Evolutionary conservation across 352 stramenopile genomes (phyloP).

Genomic region (Elongisporangium undulatum): DNA sequence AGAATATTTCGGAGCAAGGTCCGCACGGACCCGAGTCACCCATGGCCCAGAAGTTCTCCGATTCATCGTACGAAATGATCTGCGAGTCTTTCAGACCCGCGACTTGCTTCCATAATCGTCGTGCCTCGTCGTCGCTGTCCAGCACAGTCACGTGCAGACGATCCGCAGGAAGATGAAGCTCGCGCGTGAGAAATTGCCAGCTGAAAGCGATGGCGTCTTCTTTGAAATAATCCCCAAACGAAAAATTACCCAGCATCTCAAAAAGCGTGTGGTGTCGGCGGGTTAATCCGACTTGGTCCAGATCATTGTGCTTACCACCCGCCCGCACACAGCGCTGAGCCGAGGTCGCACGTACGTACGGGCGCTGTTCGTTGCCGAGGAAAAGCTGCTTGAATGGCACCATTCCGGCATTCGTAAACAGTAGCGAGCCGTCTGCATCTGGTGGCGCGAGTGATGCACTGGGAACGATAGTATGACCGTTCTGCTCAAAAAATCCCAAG

Average conservation of each 20-base stretch:
- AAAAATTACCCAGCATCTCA: constrained; percentile 99
- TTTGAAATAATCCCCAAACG: constrained; percentile 98
- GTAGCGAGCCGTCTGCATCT: constrained; percentile 89
- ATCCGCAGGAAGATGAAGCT: constrained; percentile 57
- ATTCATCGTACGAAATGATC: constrained; percentile 68
- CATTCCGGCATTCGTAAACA: constrained; percentile 98
- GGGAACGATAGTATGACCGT: constrained; percentile 56
- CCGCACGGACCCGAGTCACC: constrained; percentile 92
- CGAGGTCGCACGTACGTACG: constrained; percentile 89
- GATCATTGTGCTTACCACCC: constrained; percentile 98
- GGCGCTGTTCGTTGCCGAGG: constrained; percentile 71
- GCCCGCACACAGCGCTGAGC: constrained; percentile 97
- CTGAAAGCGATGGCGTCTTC: constrained; percentile 93
- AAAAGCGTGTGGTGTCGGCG: constrained; percentile 98
- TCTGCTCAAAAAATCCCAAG: constrained; percentile 61
- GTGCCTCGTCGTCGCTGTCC: constrained; percentile 54
- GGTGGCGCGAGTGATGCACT: constrained; percentile 71
- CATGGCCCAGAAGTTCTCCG: constrained; percentile 98
- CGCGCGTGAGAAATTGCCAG: constrained; percentile 93
- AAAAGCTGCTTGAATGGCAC: constrained; percentile 94
- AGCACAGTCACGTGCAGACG: constrained; percentile 72
- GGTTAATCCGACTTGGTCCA: constrained; percentile 97
- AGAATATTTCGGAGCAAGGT: constrained; percentile 95
- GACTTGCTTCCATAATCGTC: constrained; percentile 50
- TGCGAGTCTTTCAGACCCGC: constrained; percentile 41